phyloP scores from a whole-genome alignment of 208 protist species.

The Porcisia hertigi region DNA sequence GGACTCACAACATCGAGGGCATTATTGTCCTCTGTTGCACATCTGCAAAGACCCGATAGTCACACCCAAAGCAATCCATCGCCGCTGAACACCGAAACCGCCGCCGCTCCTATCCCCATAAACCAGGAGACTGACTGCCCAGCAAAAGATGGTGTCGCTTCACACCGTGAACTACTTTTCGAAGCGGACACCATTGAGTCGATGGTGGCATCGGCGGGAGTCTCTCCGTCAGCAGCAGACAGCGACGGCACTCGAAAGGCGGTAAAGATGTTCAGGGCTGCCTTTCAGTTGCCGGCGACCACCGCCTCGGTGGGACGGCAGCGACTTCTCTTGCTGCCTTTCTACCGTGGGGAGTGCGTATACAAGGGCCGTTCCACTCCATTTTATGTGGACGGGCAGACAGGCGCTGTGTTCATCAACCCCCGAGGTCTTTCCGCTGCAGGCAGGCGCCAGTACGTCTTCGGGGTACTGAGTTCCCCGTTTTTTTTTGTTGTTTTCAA shows the following conservation, averaged over 20 bases:
- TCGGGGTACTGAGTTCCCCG: slow-evolving; percentile 35
- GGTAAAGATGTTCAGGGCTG: slow-evolving; percentile 24
- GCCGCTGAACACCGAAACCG: not conserved
- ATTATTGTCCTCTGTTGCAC: not conserved
- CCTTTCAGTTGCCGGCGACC: slow-evolving; percentile 28
- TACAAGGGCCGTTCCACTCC: slow-evolving; percentile 28
- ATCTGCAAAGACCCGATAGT: too few species aligned
- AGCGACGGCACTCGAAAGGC: slow-evolving; percentile 14
- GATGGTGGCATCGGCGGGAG: slow-evolving; percentile 1
- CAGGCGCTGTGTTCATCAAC: slow-evolving; percentile 21
- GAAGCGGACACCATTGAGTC: slow-evolving; percentile 8
- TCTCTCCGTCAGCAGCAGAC: slow-evolving; percentile 9
- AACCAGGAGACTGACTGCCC: not conserved
- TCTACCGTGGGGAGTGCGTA: slow-evolving; percentile 32
- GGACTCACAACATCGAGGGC: not conserved
- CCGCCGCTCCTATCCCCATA: too few species aligned
- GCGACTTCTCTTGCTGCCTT: slow-evolving; percentile 23
- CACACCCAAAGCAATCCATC: not conserved
- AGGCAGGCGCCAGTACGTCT: not conserved
- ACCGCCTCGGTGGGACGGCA: slow-evolving; percentile 7
- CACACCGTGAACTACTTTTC: slow-evolving; percentile 30
- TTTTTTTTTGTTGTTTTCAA: slow-evolving; percentile 38
- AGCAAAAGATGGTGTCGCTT: not conserved
- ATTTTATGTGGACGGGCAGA: slow-evolving; percentile 52
- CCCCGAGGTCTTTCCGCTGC: slow-evolving; percentile 4